Percentiles rank a stretch among this genome's conserved stretches.
Conservation (phyloP, 495 filamentous ascomycete genomes). For the Annulohypoxylon bovei region DNA sequence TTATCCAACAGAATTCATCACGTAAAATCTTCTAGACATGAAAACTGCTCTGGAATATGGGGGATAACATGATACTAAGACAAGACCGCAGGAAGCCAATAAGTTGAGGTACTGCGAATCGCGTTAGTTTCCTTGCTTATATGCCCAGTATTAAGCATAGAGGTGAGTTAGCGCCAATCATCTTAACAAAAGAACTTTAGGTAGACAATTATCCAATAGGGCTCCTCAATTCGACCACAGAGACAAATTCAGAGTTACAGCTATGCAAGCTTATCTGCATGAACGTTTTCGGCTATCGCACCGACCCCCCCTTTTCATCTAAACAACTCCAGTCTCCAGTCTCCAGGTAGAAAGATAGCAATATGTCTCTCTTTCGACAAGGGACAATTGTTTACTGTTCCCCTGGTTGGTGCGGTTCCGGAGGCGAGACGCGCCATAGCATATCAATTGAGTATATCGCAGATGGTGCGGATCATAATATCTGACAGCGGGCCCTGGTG, state of each 20-base stretch:
- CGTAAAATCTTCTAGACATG: conserved; percentile 27
- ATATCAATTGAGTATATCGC: conserved; percentile 21
- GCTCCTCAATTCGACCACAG: conserved; percentile 24
- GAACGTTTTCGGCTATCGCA: conserved; percentile 40
- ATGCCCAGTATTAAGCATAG: conserved; percentile 24
- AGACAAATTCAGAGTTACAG: conserved; percentile 26
- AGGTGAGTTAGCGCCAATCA: conserved; percentile 17
- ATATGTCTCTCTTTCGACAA: conserved; percentile 13
- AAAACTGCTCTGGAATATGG: neutral
- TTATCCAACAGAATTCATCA: conserved; percentile 12
- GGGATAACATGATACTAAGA: conserved; percentile 16
- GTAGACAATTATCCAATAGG: conserved; percentile 20
- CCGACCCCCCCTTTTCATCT: conserved; percentile 16
- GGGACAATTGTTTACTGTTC: conserved; percentile 10
- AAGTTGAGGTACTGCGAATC: conserved; percentile 23
- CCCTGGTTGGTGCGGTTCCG: conserved; percentile 27
- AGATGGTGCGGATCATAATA: conserved; percentile 24
- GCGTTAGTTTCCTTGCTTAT: conserved; percentile 22
- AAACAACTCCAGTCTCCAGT: conserved; percentile 2
- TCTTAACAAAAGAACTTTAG: conserved; percentile 12
- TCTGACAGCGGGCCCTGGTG: conserved; percentile 18
- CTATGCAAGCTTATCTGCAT: conserved; percentile 43
- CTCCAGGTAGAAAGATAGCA: neutral
- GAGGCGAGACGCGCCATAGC: conserved; percentile 18
- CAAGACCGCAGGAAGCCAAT: conserved; percentile 20